Conservation (phyloP, 768 basidiomycete genomes). For the Dentipellis sp. region DNA sequence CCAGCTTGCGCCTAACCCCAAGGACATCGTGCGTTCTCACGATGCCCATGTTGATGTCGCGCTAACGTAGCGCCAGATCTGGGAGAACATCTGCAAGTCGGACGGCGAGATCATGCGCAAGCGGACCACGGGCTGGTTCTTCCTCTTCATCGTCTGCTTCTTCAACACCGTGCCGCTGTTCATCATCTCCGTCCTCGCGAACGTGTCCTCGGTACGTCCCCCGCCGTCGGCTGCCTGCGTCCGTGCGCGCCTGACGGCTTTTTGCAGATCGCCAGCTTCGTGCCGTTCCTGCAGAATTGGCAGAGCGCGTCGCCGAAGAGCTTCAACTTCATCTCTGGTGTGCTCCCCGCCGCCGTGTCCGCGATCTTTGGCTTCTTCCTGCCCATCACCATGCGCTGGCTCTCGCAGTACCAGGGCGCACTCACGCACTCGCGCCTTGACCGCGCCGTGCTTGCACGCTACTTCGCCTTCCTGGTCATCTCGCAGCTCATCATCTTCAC, state of each 20-base stretch:
- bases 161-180: slow-evolving; percentile 92
- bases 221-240: not conserved
- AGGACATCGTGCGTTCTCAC: slow-evolving; percentile 59
- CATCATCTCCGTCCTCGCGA: slow-evolving; percentile 85
- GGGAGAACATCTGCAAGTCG: slow-evolving; percentile 80
- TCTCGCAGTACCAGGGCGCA: slow-evolving; percentile 61
- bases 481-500: slow-evolving; percentile 94
- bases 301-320: slow-evolving; percentile 45
- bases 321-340: slow-evolving; percentile 86
- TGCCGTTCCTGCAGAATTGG: slow-evolving; percentile 74
- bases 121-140: slow-evolving; percentile 65
- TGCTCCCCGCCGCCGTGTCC: slow-evolving; percentile 83
- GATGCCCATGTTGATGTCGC: not conserved
- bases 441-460: slow-evolving; percentile 85
- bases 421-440: slow-evolving; percentile 74
- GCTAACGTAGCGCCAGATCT: slow-evolving; percentile 44
- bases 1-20: slow-evolving; percentile 76
- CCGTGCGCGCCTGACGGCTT: slow-evolving; percentile 6
- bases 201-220: slow-evolving; percentile 64
- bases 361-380: slow-evolving; percentile 86
- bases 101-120: slow-evolving; percentile 58
- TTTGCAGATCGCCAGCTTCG: slow-evolving; percentile 50
- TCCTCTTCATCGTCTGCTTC: slow-evolving; percentile 76
- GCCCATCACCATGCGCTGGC: slow-evolving; percentile 84
- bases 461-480: slow-evolving; percentile 90